Base-by-base conservation (phyloP, 768 basidiomycete species). In the Mycena galopus region DNA sequence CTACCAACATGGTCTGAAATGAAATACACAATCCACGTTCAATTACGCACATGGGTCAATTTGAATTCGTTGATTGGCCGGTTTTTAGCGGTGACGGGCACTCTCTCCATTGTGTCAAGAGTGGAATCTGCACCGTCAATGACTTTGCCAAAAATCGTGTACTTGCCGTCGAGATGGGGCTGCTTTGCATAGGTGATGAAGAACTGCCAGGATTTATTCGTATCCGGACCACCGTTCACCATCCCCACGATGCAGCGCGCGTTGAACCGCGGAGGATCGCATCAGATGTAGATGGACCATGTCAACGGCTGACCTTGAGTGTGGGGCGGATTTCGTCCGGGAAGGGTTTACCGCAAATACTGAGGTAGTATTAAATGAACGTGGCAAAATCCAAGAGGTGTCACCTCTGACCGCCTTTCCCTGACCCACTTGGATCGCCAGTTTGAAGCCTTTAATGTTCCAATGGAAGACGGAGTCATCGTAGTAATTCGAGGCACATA, bases 371-470 rank as follows among this genome's bases (percentile, higher is more conserved):
- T n/a, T n/a, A n/a, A n/a, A n/a, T n/a, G n/a, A n/a, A n/a, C n/a
- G n/a, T n/a, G n/a, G n/a, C n/a, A n/a, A n/a, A n/a, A n/a, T n/a
- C n/a, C n/a, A n/a, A n/a, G n/a, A n/a, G n/a, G n/a, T n/a, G n/a
- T n/a, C n/a, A n/a, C n/a, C n/a, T 96, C 83, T 98, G 96, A 16
- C 98, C 98, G 44, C 95, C 96, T 82, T 98, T 99, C 30, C 98
- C 98, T 30, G 94, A 90, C 27, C 96, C 95, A 12, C 90, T 86
- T 17, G 95, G 95, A 80, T 97, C 96, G 50, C 95, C 96, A 0
- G 96, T 95, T 78, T 99, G 98, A 99, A 99, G 25, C 92, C 93
- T 76, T 92, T 96, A 86, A 99, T 98, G 80, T 96, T 99, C 51
- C 96, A 89, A 81, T 98, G 97, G 79, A 97, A 98, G 21, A 96